These are phyloP conservation scores for Saturnispora saitoi DNA, from an alignment of 805 yeast genomes.

Conservation along the genomic window DNA sequence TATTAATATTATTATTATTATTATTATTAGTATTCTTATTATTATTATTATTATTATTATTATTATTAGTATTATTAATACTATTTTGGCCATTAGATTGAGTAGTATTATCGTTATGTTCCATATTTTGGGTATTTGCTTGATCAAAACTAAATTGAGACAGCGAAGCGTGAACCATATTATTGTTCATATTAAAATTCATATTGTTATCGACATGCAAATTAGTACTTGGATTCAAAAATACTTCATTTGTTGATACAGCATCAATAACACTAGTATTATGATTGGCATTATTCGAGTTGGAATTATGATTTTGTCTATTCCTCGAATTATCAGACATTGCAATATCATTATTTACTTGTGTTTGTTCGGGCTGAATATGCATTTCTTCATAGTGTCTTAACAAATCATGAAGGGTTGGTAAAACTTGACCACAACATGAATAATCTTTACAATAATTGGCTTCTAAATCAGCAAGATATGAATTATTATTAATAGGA, in stretches of 20 bases:
- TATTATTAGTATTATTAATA: background rate
- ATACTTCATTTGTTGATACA: slow-evolving; percentile 89
- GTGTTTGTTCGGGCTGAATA: slow-evolving; percentile 48
- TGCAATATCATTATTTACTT: background rate
- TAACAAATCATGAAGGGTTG: slow-evolving; percentile 86
- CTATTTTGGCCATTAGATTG: slow-evolving; percentile 2
- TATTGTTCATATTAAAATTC: slow-evolving; percentile 12
- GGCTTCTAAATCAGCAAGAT: slow-evolving; percentile 87
- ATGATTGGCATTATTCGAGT: slow-evolving; percentile 22
- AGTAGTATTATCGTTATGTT: background rate
- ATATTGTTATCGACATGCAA: slow-evolving; percentile 9
- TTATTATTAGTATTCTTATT: background rate
- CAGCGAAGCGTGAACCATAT: slow-evolving; percentile 12
- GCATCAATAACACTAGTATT: slow-evolving; percentile 64
- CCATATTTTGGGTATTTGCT: slow-evolving; percentile 1
- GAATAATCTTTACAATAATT: slow-evolving; percentile 94
- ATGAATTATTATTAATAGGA: slow-evolving; percentile 63
- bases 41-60: slow-evolving; percentile 1
- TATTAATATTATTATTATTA: slow-evolving; percentile 1
- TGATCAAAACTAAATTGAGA: slow-evolving; percentile 20
- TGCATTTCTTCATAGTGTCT: slow-evolving; percentile 97
- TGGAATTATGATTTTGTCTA: slow-evolving; percentile 9
- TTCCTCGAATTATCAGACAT: slow-evolving; percentile 31
- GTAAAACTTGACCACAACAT: slow-evolving; percentile 89
- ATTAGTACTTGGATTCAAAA: slow-evolving; percentile 33